Base-by-base conservation (phyloP, 73 alveolate species). In the Stentor coeruleus region DNA sequence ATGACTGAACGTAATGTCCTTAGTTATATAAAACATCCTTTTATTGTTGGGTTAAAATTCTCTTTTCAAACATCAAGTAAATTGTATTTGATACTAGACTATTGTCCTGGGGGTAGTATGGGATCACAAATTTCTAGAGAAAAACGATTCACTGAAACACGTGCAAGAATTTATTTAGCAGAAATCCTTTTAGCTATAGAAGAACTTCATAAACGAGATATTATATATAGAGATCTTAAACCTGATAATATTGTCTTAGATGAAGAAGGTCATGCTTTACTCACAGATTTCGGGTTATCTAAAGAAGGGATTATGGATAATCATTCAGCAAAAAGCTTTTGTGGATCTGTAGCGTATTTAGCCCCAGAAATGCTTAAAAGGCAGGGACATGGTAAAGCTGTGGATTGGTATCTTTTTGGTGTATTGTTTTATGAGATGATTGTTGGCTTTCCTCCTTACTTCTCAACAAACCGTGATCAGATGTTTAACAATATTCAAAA, bases 231-330 rank as follows among this genome's bases (percentile, higher is more conserved):
- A 86, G 99, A 95, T 90, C 83, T 95, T 60, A 95, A 95, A 81
- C 99, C 99, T 11, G 99, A 95, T 57, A 95, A 95, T 84, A 94
- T 95, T 14, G 99, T 95, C 6, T 82, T 95, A 35, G 98, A 95
- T 86, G 85, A 89, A 60, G 96, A 95, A 89, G 99, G 99, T 0
- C 98, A 95, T 86, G 99, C 99, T n/a, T 84, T 93, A 86, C 87
- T 95, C 39, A 94, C 98, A 15, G 99, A 95, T 88, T 95, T 95
- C 89, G 99, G 99, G 35, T 88, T 95, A n/a, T 88, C 98, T 1
- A 84, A 96, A 73, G 96, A 89, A 85, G 98, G 98, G 15, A 92
- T 91, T 49, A 58, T 74, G 15, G 90, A 85, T 42, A 88, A 88
- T n/a, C 77, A 84, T 1, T 76, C 88, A 0, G 95, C 97, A 0